Evolutionary conservation across 2,329 filamentous ascomycete genomes (phyloP).

Genomic region (Colletotrichum falcatum): DNA sequence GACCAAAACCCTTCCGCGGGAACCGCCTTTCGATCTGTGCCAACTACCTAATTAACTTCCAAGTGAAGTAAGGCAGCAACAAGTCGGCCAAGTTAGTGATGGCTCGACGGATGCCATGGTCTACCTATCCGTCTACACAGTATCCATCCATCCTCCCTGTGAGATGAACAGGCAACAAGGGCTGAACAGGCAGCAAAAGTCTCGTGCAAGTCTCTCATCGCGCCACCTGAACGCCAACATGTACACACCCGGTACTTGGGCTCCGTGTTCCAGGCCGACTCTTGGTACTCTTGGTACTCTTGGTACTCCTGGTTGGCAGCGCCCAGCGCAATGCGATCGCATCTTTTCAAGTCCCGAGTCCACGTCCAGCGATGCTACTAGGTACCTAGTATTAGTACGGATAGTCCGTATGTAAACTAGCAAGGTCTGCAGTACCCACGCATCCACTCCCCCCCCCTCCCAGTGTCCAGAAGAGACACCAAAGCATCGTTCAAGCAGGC

Average conservation of each 20-base stretch:
- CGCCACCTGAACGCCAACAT: not conserved
- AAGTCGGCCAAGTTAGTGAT: constrained; percentile 24
- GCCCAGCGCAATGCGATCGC: not conserved
- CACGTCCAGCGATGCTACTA: not conserved
- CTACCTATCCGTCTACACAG: constrained; percentile 6
- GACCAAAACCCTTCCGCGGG: constrained; percentile 29
- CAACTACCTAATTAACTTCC: too few relatives aligned
- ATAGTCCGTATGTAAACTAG: too few relatives aligned
- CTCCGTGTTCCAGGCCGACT: not conserved
- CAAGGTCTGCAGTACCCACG: too few relatives aligned
- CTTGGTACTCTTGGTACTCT: not conserved
- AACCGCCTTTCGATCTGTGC: constrained; percentile 30
- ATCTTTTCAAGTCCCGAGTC: constrained; percentile 6
- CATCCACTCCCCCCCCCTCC: too few relatives aligned
- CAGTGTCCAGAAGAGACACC: too few relatives aligned
- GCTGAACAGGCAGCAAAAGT: not conserved
- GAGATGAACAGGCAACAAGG: constrained; percentile 9
- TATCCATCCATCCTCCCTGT: not conserved
- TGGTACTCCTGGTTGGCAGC: not conserved
- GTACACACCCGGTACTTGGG: not conserved
- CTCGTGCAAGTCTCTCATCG: not conserved
- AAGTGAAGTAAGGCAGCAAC: not conserved
- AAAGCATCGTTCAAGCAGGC: not conserved
- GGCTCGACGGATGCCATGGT: constrained; percentile 17
- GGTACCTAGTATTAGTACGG: too few relatives aligned